Percentiles rank a stretch among this genome's conserved stretches.
Evolutionary conservation across 108 stramenopile genomes (phyloP).

Genomic region (Discostella stelligeroides): DNA sequence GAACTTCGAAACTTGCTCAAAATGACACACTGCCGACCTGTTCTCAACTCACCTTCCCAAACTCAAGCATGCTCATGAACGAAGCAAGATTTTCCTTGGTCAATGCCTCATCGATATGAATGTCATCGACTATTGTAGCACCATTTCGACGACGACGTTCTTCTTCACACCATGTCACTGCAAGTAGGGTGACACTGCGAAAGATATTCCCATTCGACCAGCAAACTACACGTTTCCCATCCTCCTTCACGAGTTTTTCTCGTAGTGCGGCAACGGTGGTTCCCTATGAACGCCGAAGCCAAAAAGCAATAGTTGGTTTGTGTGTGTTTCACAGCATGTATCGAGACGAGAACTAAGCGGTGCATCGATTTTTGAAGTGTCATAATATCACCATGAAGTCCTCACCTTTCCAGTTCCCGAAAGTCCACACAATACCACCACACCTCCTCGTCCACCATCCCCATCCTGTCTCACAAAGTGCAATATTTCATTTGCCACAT

Average conservation of each 20-base stretch:
- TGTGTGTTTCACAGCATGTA: too few relatives aligned
- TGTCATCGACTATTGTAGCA: constrained; percentile 35
- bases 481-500: constrained; percentile 74
- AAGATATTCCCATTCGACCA: constrained; percentile 93
- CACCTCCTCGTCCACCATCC: constrained; percentile 49
- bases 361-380: too few relatives aligned
- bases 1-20: background rate
- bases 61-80: constrained; percentile 78
- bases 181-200: constrained; percentile 81
- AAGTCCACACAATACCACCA: constrained; percentile 83
- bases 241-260: constrained; percentile 61
- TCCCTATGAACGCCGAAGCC: constrained; percentile 46
- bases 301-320: background rate
- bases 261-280: constrained; percentile 76
- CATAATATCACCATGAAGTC: background rate
- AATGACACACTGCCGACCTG: too few relatives aligned
- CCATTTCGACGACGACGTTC: constrained; percentile 47
- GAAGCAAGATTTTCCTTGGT: constrained; percentile 77
- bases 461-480: constrained; percentile 31
- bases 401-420: constrained; percentile 83
- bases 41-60: constrained; percentile 74
- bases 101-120: constrained; percentile 62
- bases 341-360: too few relatives aligned
- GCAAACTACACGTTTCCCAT: constrained; percentile 67
- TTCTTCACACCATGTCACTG: constrained; percentile 81